Evolutionary conservation across 1,139 yeast species (phyloP), one percentile per base, ranked within the genome.

Genomic region (Barnettozyma hawaiiensis): DNA sequence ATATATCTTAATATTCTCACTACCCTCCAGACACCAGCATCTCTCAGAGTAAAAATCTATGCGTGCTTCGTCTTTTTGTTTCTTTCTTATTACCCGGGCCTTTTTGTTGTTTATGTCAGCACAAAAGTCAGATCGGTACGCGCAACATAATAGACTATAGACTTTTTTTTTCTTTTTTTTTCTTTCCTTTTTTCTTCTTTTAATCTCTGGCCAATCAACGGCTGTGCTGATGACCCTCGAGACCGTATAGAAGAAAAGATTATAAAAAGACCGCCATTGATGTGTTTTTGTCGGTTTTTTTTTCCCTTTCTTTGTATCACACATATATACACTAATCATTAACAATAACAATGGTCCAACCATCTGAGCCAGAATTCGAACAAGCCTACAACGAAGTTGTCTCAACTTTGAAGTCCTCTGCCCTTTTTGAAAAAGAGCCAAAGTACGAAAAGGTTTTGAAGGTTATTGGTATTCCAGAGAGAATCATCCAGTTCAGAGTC

Each of bases 361-460:
- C 63, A 51, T 55, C 73, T 73, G 97, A 90, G 76, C 97, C 97
- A 59, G 97, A 92, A 82, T 92, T 90, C 73, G 90, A 89, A 73
- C 98, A 92, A 78, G 98, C 98, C 60, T 87, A 84, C 81, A 77
- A 85, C 70, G 98, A 92, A 77, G 80, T 92, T 60, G 78, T 83
- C 62, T 73, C 85, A 54, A 92, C 97, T 51, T 75, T 92, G 61
- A 81, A 85, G 70, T 95, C 86, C 69, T 90, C 97, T 31, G 84
- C 96, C 54, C 76, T 92, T 53, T 92, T 92, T 73, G 73, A 78
- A 58, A 77, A 85, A 70, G 81, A 85, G 65, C 98, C 98, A 59
- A 83, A 87, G 65, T 86, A 87, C 65, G 81, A 85, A 70, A 83
- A 81, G 66, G 95, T 87, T 45, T 77, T 92, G 55, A 90, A 94